Evolutionary conservation across 2,329 filamentous ascomycete genomes (phyloP).

Genomic region (Cladorrhinum sp.): DNA sequence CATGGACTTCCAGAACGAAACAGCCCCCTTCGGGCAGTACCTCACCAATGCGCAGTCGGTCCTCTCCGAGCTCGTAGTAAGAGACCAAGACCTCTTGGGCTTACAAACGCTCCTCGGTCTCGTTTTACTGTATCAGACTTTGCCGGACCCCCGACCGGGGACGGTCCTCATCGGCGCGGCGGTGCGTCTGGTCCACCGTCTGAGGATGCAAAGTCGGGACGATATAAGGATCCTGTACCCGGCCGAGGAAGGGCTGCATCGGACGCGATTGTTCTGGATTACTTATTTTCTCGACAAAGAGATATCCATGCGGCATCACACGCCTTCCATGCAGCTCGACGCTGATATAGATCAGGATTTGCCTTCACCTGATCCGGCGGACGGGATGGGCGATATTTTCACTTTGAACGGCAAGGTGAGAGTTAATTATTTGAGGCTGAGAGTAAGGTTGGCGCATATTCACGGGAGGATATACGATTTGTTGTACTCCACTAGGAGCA

Average conservation of each 20-base stretch:
- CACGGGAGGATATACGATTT: slow-evolving; percentile 42
- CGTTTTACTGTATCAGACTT: slow-evolving; percentile 24
- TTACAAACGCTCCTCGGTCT: slow-evolving; percentile 29
- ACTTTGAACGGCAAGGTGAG: slow-evolving; percentile 34
- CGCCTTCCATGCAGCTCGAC: slow-evolving; percentile 40
- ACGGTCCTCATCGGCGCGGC: slow-evolving; percentile 26
- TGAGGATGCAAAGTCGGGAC: slow-evolving; percentile 20
- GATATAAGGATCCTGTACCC: slow-evolving; percentile 11
- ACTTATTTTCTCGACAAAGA: slow-evolving; percentile 33
- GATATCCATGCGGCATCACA: slow-evolving; percentile 36
- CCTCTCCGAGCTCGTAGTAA: slow-evolving; percentile 23
- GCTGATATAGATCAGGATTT: slow-evolving; percentile 41
- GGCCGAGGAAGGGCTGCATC: slow-evolving; percentile 16
- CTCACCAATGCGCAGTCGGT: slow-evolving; percentile 21
- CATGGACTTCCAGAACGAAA: background rate
- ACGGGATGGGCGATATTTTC: slow-evolving; percentile 35
- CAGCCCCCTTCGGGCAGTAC: slow-evolving; percentile 1
- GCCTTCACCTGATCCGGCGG: slow-evolving; percentile 30
- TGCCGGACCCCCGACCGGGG: slow-evolving; percentile 24
- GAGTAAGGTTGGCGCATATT: slow-evolving; percentile 40
- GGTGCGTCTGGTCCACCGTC: slow-evolving; percentile 26
- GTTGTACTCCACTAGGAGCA: slow-evolving; percentile 34
- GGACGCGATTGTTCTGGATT: slow-evolving; percentile 30
- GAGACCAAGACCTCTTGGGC: slow-evolving; percentile 24
- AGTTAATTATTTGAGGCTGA: slow-evolving; percentile 40